Conservation (phyloP, 1,284 basidiomycete species). For the Pterulicium gracile region DNA sequence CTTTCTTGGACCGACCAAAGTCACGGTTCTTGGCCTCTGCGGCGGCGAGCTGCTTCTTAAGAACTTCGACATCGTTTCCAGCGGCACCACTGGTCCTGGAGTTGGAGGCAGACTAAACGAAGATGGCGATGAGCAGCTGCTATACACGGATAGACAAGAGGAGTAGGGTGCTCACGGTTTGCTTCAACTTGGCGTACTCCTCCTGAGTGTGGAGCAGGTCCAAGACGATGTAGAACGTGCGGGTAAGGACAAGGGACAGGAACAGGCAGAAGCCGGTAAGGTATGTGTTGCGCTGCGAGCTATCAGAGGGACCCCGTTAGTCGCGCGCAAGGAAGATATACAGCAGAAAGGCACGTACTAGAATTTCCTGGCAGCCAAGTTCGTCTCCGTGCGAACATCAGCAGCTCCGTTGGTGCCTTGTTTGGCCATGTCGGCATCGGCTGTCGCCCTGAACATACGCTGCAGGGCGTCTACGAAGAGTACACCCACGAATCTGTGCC, state of each 20-base stretch:
- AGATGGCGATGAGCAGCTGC: neutral
- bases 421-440: constrained; percentile 67
- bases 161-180: constrained; percentile 31
- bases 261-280: constrained; percentile 90
- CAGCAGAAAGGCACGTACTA: constrained; percentile 49
- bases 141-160: constrained; percentile 2
- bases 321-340: neutral
- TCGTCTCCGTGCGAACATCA: constrained; percentile 75
- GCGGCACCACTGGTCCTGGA: constrained; percentile 21
- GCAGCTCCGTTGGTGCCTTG: constrained; percentile 37
- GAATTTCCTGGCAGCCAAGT: constrained; percentile 84
- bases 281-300: constrained; percentile 79
- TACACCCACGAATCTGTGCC: constrained; percentile 73
- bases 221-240: constrained; percentile 86
- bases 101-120: constrained; percentile 24
- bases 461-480: constrained; percentile 87
- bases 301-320: constrained; percentile 17
- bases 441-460: constrained; percentile 82
- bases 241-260: constrained; percentile 86
- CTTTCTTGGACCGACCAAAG: constrained; percentile 57
- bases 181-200: constrained; percentile 76
- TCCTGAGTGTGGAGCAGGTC: constrained; percentile 89
- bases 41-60: constrained; percentile 47
- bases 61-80: constrained; percentile 52
- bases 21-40: constrained; percentile 48